Conservation (phyloP, 2,329 filamentous ascomycete species). For the Neofusicoccum kwambonambiense region DNA sequence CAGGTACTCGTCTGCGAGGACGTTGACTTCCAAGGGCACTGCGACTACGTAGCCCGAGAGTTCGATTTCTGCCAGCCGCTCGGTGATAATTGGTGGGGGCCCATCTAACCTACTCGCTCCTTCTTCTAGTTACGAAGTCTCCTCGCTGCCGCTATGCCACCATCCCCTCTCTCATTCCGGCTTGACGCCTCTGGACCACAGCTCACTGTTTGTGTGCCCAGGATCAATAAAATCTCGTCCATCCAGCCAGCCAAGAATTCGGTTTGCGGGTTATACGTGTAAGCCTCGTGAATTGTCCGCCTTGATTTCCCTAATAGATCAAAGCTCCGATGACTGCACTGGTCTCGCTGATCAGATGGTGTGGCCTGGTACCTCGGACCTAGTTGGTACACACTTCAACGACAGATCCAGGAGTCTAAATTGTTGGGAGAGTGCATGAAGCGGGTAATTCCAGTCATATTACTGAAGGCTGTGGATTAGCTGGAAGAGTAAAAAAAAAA, state of each 20-base stretch:
- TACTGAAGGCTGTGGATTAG: too few relatives aligned
- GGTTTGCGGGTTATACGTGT: background rate
- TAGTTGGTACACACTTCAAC: slow-evolving; percentile 1
- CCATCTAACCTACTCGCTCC: background rate
- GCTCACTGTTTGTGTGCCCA: background rate
- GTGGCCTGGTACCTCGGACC: background rate
- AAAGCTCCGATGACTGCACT: background rate
- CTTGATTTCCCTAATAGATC: background rate
- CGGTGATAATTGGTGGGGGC: background rate
- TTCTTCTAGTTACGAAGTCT: background rate
- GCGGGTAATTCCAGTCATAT: background rate
- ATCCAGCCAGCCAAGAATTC: background rate
- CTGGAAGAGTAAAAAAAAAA: too few relatives aligned
- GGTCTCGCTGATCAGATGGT: slow-evolving; percentile 8
- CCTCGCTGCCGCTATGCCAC: too few relatives aligned
- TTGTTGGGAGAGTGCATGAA: background rate
- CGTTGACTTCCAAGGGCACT: background rate
- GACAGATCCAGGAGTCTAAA: background rate
- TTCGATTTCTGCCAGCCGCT: background rate
- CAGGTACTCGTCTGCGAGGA: slow-evolving; percentile 10
- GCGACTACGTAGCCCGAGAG: background rate
- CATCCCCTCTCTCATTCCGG: too few relatives aligned
- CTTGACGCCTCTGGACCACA: background rate
- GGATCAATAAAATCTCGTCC: background rate
- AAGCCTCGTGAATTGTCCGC: background rate